Evolutionary conservation across 164 flowering plant species (phyloP).

Genomic region (Cinnamomum micranthum): DNA sequence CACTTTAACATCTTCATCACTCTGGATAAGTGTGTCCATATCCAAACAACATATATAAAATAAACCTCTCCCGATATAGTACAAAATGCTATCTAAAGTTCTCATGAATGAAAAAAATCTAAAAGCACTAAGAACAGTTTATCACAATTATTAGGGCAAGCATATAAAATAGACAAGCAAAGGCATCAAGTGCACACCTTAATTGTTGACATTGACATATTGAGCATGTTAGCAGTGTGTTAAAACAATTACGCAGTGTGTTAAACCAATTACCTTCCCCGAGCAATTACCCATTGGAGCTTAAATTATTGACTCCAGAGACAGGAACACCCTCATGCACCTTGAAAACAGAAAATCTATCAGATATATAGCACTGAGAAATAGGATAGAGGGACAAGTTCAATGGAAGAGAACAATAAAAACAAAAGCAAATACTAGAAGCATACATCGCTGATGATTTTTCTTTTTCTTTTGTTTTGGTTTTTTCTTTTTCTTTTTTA

Average conservation of each 20-base stretch:
- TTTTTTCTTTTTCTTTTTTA: no score
- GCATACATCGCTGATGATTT: not conserved
- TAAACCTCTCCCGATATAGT: not conserved
- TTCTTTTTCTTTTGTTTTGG: no score
- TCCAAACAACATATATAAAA: not conserved
- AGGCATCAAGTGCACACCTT: not conserved
- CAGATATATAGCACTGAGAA: not conserved
- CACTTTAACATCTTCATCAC: no score
- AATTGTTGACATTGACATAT: no score
- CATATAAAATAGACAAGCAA: not conserved
- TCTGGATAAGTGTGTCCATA: not conserved
- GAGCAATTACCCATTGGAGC: not conserved
- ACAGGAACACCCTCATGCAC: not conserved
- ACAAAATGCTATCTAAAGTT: not conserved
- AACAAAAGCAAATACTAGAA: no score
- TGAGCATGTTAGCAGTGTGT: not conserved
- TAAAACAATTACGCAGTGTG: not conserved
- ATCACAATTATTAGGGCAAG: not conserved
- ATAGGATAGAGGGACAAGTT: no score
- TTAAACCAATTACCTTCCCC: not conserved
- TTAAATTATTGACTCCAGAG: not conserved
- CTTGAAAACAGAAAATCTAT: not conserved
- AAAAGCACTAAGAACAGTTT: not conserved
- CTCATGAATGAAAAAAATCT: no score
- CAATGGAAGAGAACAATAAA: no score